A percentile compares a stretch with the other conserved stretches of the same genome.
Conservation (phyloP, 2,329 filamentous ascomycete species). For the Penicillium crustosum region DNA sequence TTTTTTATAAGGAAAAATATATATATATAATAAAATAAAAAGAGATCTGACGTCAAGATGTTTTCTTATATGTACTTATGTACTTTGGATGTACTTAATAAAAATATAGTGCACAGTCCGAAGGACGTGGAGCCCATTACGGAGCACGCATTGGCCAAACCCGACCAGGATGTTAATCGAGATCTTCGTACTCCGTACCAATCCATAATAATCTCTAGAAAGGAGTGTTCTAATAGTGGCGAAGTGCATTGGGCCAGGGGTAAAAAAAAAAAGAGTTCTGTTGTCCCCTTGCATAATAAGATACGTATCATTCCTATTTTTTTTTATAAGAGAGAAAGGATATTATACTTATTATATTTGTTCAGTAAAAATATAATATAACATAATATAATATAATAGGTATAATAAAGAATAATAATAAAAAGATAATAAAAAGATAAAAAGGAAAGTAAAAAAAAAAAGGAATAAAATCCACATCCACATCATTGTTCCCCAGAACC, state of each 20-base stretch:
- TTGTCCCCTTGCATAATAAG: slow-evolving; percentile 12
- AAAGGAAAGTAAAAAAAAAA: not conserved
- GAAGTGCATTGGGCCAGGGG: slow-evolving; percentile 27
- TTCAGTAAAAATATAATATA: not conserved
- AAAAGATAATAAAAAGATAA: not conserved
- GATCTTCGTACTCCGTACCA: not conserved
- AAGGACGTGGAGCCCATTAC: not conserved
- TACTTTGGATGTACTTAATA: not conserved
- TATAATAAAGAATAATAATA: not conserved
- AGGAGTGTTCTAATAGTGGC: slow-evolving; percentile 11
- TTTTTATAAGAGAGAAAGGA: not conserved
- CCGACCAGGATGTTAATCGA: slow-evolving; percentile 1
- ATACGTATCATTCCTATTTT: slow-evolving; percentile 7
- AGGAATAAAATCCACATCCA: slow-evolving; percentile 10
- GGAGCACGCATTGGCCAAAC: slow-evolving; percentile 1
- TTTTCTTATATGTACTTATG: not conserved
- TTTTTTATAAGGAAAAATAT: too few relatives aligned
- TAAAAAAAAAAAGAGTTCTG: slow-evolving; percentile 8
- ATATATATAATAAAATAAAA: too few relatives aligned
- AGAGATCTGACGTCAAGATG: slow-evolving; percentile 5
- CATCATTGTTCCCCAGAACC: slow-evolving; percentile 22
- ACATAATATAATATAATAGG: not conserved
- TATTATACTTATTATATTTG: not conserved
- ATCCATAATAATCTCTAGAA: not conserved
- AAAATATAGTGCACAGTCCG: not conserved